Evolutionary conservation across 768 basidiomycete genomes (phyloP), one percentile per base, ranked within the genome.

Genomic region (Hygrophoropsis aurantiaca): DNA sequence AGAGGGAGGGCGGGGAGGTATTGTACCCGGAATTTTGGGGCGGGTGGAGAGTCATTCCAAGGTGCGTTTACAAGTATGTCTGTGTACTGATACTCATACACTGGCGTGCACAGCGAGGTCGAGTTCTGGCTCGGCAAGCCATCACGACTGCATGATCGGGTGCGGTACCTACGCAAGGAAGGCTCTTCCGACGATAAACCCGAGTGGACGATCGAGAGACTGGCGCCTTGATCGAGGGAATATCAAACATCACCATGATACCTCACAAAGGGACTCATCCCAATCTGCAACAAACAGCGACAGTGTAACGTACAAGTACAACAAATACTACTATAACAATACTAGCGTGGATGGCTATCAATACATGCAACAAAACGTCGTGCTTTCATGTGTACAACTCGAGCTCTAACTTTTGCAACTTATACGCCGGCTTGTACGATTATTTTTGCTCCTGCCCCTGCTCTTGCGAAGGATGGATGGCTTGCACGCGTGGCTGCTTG

Each of bases 121-220:
- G 95, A 98, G 62, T 97, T 97, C 65, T 97, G 95, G 95, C 77
- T 80, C n/a, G 95, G 95, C 24, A 88, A 93, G 58, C 90, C 91
- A n/a, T 94, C 91, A 20, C 80, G 95, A 32, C 72, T 97, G 41
- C 94, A 97, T 56, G 94, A 97, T 65, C 84, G 94, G 36, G 80
- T 95, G 50, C 81, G 81, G 20, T 93, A 92, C 64, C 70, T 80
- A 41, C 81, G 81, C n/a, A 61, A 68, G 16, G 71, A 74, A 40
- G 74, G 68, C 27, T 69, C 75, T 13, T 52, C 73, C 0, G 75
- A 78, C 11, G 78, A 77, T 36, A 61, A 70, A 19, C 73, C 80
- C 11, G 65, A 65, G 53, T 97, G 94, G 94, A 81, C 72, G 60
- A 80, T 93, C 42, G 84, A 93, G 43, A 73, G 91, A 44, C 72